phyloP scores from a whole-genome alignment of 1,284 basidiomycete genomes.

The Cutaneotrichosporon mucoides region DNA sequence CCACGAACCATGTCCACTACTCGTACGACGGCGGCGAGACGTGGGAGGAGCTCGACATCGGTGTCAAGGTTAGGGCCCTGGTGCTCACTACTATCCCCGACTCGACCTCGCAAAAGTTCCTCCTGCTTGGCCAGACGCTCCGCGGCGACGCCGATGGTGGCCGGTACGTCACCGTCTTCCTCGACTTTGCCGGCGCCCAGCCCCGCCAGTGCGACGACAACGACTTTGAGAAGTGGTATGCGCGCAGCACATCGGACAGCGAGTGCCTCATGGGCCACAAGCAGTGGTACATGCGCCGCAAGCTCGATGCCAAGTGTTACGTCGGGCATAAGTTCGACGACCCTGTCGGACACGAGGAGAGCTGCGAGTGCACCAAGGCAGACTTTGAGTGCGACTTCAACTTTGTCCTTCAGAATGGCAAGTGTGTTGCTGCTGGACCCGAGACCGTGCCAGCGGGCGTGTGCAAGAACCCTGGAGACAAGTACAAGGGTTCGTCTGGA shows the following conservation, averaged over 20 bases:
- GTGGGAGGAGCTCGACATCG: conserved; percentile 73
- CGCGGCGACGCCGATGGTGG: conserved; percentile 60
- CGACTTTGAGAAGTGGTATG: conserved; percentile 90
- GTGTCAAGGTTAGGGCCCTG: conserved; percentile 66
- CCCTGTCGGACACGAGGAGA: conserved; percentile 74
- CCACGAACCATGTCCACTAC: conserved; percentile 67
- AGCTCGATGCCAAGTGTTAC: conserved; percentile 78
- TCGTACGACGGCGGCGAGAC: conserved; percentile 77
- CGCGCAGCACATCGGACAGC: conserved; percentile 58
- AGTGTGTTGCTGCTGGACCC: conserved; percentile 76
- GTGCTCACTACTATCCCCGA: conserved; percentile 81
- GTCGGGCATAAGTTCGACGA: conserved; percentile 89
- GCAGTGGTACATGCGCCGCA: conserved; percentile 92
- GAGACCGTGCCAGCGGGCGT: conserved; percentile 76
- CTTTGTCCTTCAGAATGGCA: conserved; percentile 57
- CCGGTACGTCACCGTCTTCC: conserved; percentile 67
- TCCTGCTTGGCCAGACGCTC: conserved; percentile 72
- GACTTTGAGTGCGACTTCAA: conserved; percentile 77
- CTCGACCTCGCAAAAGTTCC: conserved; percentile 84
- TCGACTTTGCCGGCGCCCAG: conserved; percentile 76
- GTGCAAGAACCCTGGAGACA: conserved; percentile 62
- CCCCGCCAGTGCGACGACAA: conserved; percentile 64
- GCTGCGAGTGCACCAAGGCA: conserved; percentile 75
- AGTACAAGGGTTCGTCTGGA: conserved; percentile 83
- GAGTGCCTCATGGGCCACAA: conserved; percentile 95